A percentile compares a stretch with the other conserved stretches of the same genome.
Conservation (phyloP, 2,329 filamentous ascomycete genomes). For the Dothideomycetes sp. region DNA sequence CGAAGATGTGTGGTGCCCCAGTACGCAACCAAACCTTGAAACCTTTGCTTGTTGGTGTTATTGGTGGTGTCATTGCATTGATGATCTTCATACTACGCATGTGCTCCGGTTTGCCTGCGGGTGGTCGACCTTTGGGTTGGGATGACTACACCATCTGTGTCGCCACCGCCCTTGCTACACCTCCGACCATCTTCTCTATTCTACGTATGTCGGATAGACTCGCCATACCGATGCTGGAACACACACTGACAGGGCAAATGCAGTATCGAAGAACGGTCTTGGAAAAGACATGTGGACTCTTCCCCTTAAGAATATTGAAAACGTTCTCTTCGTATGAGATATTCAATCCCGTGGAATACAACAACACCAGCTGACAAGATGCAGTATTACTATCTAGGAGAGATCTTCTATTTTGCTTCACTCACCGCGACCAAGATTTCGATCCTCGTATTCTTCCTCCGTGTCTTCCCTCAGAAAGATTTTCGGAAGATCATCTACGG, state of each 20-base stretch:
- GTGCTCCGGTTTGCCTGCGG: slow-evolving; percentile 11
- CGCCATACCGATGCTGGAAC: not conserved
- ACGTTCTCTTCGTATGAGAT: slow-evolving; percentile 10
- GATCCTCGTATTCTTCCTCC: slow-evolving; percentile 27
- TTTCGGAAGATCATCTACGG: slow-evolving; percentile 23
- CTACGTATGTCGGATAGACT: slow-evolving; percentile 1
- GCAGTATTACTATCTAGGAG: slow-evolving; percentile 6
- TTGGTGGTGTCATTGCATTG: slow-evolving; percentile 16
- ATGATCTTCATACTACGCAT: slow-evolving; percentile 16
- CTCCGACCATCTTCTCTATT: slow-evolving; percentile 14
- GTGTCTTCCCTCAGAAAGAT: slow-evolving; percentile 25
- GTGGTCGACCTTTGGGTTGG: slow-evolving; percentile 22
- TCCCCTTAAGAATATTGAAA: slow-evolving; percentile 16
- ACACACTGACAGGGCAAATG: not conserved
- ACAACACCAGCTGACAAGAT: not conserved
- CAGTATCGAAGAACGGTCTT: slow-evolving; percentile 18
- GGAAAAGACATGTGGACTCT: slow-evolving; percentile 20
- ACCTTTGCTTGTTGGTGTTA: slow-evolving; percentile 14
- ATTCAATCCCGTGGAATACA: no score
- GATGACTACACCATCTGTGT: slow-evolving; percentile 32
- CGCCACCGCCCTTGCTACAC: slow-evolving; percentile 24
- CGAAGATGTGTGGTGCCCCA: slow-evolving; percentile 8
- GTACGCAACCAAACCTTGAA: slow-evolving; percentile 13
- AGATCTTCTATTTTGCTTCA: slow-evolving; percentile 24
- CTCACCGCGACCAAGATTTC: slow-evolving; percentile 28